phyloP scores from a whole-genome alignment of 306 rosid genomes.

The Cucumis melo region DNA sequence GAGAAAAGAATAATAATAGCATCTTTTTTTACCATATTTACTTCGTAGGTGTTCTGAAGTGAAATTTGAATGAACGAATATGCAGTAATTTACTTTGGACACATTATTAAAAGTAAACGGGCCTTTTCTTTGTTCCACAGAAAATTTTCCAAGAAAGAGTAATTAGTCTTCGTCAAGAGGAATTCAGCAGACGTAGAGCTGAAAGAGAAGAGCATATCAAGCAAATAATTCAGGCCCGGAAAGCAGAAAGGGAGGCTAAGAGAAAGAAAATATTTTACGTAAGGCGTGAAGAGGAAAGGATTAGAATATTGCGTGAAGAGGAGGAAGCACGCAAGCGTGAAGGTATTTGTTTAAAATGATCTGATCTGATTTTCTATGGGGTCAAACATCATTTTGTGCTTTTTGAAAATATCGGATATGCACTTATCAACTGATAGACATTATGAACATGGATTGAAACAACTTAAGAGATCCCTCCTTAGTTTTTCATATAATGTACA shows the following conservation, averaged over 20 bases:
- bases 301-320: conserved; percentile 45
- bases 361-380: neutral
- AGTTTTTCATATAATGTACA: neutral
- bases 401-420: neutral
- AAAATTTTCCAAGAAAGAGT: conserved; percentile 54
- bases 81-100: neutral
- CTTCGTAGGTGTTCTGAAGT: neutral
- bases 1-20: too few species aligned
- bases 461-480: neutral
- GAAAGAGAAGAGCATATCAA: conserved; percentile 63
- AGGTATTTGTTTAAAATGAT: conserved; percentile 27
- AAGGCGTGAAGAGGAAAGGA: conserved; percentile 66
- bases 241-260: conserved; percentile 48
- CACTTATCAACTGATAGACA: neutral
- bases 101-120: neutral
- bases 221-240: conserved; percentile 50
- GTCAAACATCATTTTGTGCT: neutral
- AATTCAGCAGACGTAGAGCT: conserved; percentile 40
- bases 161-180: conserved; percentile 51
- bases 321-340: conserved; percentile 74
- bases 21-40: too few species aligned
- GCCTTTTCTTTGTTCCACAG: conserved; percentile 13
- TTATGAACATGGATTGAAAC: too few species aligned
- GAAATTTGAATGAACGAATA: neutral
- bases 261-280: conserved; percentile 74